A percentile compares a stretch with the other conserved stretches of the same genome.
phyloP scores from a whole-genome alignment of 331 rosid genomes.

The Malus hybrid region DNA sequence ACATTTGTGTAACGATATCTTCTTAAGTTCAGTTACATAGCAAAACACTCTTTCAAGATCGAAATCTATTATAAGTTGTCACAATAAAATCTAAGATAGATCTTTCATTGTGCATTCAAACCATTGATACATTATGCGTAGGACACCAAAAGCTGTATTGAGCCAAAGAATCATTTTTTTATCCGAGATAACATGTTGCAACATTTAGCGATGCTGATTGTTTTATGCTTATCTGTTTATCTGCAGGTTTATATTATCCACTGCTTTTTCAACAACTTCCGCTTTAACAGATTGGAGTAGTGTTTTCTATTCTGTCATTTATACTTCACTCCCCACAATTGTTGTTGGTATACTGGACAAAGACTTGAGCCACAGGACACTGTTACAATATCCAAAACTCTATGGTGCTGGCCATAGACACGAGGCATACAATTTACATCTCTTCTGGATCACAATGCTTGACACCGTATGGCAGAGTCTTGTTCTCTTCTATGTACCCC shows the following conservation, averaged over 20 bases:
- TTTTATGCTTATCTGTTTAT: slow-evolving; percentile 11
- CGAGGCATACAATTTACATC: slow-evolving; percentile 76
- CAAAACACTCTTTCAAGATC: background rate
- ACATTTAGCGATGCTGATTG: slow-evolving; percentile 6
- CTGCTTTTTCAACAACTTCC: slow-evolving; percentile 86
- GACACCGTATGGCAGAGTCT: slow-evolving; percentile 99
- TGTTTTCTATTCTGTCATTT: slow-evolving; percentile 84
- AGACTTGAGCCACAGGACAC: slow-evolving; percentile 71
- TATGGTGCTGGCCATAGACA: slow-evolving; percentile 85
- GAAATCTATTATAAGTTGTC: background rate
- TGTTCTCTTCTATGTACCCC: slow-evolving; percentile 74
- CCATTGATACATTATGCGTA: background rate
- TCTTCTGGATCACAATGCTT: slow-evolving; percentile 87
- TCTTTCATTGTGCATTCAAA: background rate
- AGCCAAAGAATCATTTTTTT: background rate
- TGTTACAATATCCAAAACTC: slow-evolving; percentile 64
- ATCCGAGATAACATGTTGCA: background rate
- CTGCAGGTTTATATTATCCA: slow-evolving; percentile 76
- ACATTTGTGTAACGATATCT: background rate
- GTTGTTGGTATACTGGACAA: slow-evolving; percentile 91
- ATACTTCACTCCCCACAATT: slow-evolving; percentile 91
- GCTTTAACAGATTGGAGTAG: slow-evolving; percentile 99
- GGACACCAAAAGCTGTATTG: background rate
- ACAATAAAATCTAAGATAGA: background rate
- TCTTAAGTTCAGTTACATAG: background rate